Conservation (phyloP, 2,329 filamentous ascomycete species). For the Neobulgaria alba region DNA sequence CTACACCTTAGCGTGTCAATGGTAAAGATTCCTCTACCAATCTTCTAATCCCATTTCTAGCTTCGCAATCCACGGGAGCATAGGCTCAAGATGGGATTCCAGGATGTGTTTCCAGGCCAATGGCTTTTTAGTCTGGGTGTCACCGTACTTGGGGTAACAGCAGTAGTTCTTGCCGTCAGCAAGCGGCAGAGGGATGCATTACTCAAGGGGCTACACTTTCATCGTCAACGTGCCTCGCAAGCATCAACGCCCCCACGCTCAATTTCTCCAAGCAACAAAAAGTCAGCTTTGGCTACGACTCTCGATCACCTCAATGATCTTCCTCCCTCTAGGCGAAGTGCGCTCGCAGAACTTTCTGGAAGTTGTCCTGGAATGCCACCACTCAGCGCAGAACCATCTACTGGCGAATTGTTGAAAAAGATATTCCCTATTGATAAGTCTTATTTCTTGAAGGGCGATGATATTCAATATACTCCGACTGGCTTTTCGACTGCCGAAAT, state of each 20-base stretch:
- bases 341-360: slow-evolving; percentile 21
- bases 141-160: slow-evolving; percentile 17
- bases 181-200: slow-evolving; percentile 21
- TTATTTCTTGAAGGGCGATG: slow-evolving; percentile 21
- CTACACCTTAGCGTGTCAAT: too few species aligned
- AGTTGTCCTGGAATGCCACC: slow-evolving; percentile 14
- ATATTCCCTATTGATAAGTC: slow-evolving; percentile 18
- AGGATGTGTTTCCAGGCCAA: slow-evolving; percentile 10
- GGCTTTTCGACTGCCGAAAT: slow-evolving; percentile 66
- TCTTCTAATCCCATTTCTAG: too few species aligned
- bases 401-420: slow-evolving; percentile 15
- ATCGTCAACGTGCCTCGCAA: slow-evolving; percentile 23
- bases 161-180: slow-evolving; percentile 13
- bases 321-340: slow-evolving; percentile 23
- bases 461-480: slow-evolving; percentile 48
- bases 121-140: slow-evolving; percentile 23
- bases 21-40: too few species aligned
- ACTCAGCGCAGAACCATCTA: slow-evolving; percentile 11
- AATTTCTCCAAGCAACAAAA: slow-evolving; percentile 20
- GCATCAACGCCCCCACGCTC: slow-evolving; percentile 27
- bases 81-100: slow-evolving; percentile 15
- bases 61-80: too few species aligned
- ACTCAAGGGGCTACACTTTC: slow-evolving; percentile 19
- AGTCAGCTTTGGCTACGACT: neutral
- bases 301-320: slow-evolving; percentile 20